Percentiles rank a stretch among this genome's conserved stretches.
Conservation (phyloP, 805 yeast species). For the Candida multigemmis region DNA sequence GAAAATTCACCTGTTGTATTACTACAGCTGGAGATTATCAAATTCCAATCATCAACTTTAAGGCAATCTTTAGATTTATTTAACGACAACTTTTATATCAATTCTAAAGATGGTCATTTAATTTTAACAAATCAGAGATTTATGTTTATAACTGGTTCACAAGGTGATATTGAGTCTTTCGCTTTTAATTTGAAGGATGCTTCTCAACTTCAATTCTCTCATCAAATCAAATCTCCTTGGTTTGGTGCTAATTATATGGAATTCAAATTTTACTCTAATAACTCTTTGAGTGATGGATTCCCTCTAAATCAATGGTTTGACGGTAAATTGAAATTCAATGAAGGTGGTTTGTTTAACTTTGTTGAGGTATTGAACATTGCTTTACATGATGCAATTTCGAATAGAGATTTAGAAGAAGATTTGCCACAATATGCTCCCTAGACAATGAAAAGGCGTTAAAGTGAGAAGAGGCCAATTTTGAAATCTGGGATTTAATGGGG, state of each 20-base stretch:
- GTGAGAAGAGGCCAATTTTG: too few species aligned
- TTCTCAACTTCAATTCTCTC: slow-evolving; percentile 22
- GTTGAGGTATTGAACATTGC: slow-evolving; percentile 20
- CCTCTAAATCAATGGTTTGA: slow-evolving; percentile 28
- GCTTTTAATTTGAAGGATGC: slow-evolving; percentile 20
- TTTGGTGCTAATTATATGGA: slow-evolving; percentile 45
- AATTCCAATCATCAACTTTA: slow-evolving; percentile 6
- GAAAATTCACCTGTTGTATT: too few species aligned
- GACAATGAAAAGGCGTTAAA: too few species aligned
- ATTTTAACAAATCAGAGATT: slow-evolving; percentile 35
- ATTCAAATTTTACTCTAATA: slow-evolving; percentile 24
- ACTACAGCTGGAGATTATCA: too few species aligned
- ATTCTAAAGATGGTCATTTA: slow-evolving; percentile 27
- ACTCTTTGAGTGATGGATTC: slow-evolving; percentile 30
- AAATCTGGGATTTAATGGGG: too few species aligned
- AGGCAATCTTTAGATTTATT: slow-evolving; percentile 19
- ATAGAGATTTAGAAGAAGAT: slow-evolving; percentile 33
- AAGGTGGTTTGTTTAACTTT: slow-evolving; percentile 41
- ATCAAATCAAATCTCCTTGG: slow-evolving; percentile 40
- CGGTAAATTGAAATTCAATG: slow-evolving; percentile 30
- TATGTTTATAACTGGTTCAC: slow-evolving; percentile 26
- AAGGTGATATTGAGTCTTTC: slow-evolving; percentile 36
- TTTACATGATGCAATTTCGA: slow-evolving; percentile 25
- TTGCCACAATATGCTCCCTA: too few species aligned
- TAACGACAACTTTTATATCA: slow-evolving; percentile 14